These are phyloP conservation scores for Akanthomyces dipterigenus DNA, from an alignment of 2,329 filamentous ascomycete genomes.

Conservation along the genomic window DNA sequence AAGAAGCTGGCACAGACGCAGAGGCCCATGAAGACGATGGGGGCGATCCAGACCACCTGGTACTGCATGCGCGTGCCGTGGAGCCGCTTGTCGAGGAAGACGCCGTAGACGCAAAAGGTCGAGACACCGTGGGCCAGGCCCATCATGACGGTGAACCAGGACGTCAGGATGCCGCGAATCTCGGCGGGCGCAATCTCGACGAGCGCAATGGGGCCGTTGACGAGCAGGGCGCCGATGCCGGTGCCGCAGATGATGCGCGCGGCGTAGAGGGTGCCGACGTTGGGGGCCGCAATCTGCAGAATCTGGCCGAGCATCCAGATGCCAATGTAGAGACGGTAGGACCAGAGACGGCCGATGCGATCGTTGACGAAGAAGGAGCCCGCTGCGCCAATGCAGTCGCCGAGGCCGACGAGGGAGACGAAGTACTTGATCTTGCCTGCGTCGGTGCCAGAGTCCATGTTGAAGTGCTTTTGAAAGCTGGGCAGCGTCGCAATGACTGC, in stretches of 20 bases:
- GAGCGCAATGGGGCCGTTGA: slow-evolving; percentile 25
- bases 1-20: slow-evolving; percentile 26
- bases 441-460: slow-evolving; percentile 17
- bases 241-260: not conserved
- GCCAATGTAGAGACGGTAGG: slow-evolving; percentile 1
- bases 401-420: slow-evolving; percentile 29
- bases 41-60: slow-evolving; percentile 21
- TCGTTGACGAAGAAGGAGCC: slow-evolving; percentile 31
- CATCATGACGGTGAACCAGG: slow-evolving; percentile 28
- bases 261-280: not conserved
- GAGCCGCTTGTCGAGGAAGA: not conserved
- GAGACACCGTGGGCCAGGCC: slow-evolving; percentile 7
- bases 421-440: slow-evolving; percentile 24
- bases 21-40: slow-evolving; percentile 20
- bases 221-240: slow-evolving; percentile 17
- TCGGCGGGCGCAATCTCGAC: slow-evolving; percentile 28
- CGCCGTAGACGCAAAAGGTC: slow-evolving; percentile 23
- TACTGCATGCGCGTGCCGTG: slow-evolving; percentile 25
- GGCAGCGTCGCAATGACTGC: slow-evolving; percentile 26
- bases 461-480: slow-evolving; percentile 29
- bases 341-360: slow-evolving; percentile 4
- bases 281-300: not conserved
- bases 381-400: slow-evolving; percentile 15
- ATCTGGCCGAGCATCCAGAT: not conserved
- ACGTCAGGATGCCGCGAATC: slow-evolving; percentile 26